phyloP scores from a whole-genome alignment of 805 yeast genomes.

The Candida insectalens region DNA sequence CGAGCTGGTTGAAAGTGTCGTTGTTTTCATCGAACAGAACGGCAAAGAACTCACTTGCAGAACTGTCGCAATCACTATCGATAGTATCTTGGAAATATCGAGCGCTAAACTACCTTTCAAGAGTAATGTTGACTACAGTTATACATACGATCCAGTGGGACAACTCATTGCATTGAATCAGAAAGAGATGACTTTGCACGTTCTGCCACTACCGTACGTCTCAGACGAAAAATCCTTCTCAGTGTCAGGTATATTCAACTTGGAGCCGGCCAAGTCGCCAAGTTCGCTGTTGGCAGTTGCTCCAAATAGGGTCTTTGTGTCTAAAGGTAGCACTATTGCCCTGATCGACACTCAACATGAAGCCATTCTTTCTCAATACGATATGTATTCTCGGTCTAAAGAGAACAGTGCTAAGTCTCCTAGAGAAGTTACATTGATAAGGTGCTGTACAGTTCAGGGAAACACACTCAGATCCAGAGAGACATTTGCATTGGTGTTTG shows the following conservation, averaged over 20 bases:
- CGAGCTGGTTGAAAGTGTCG: constrained; percentile 12
- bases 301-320: constrained; percentile 35
- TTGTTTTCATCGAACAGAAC: constrained; percentile 14
- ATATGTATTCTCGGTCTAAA: constrained; percentile 22
- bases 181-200: constrained; percentile 10
- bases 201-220: constrained; percentile 23
- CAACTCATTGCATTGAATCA: constrained; percentile 16
- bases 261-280: constrained; percentile 18
- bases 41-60: constrained; percentile 13
- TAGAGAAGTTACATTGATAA: constrained; percentile 22
- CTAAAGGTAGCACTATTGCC: constrained; percentile 29
- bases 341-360: constrained; percentile 36
- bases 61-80: constrained; percentile 17
- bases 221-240: constrained; percentile 20
- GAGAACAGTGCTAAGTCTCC: constrained; percentile 12
- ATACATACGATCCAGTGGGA: constrained; percentile 22
- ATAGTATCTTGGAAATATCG: constrained; percentile 21
- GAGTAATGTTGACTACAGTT: constrained; percentile 7
- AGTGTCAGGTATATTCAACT: constrained; percentile 14
- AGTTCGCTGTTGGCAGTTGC: constrained; percentile 31
- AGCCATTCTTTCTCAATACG: constrained; percentile 24
- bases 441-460: constrained; percentile 31
- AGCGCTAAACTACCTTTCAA: constrained; percentile 14
- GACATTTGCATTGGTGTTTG: constrained; percentile 32
- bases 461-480: constrained; percentile 28